Evolutionary conservation across 1,284 basidiomycete genomes (phyloP), one percentile per base, ranked within the genome.

Genomic region (Schizophyllum amplum): DNA sequence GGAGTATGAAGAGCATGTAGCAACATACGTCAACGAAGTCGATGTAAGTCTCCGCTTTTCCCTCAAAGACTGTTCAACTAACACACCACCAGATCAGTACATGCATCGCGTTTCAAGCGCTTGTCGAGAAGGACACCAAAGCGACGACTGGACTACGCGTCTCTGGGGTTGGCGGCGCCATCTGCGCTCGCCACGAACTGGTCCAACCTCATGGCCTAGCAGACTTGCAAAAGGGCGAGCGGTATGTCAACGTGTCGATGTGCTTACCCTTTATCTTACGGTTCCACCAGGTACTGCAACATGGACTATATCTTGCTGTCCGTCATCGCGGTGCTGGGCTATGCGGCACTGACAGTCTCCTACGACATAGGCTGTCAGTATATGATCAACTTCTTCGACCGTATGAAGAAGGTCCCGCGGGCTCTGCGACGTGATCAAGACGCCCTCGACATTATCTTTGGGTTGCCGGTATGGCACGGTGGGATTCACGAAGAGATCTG

Each of bases 321-420:
- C 1, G 42, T 54, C 7, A 46, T 60, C 5, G 51, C 49, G 9
- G n/a, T n/a, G n/a, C n/a, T n/a, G n/a, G 46, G 54, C 26, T 25
- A 47, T 9, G 24, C 26, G 24, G 6, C 3, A n/a, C 47, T 24
- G 0, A 26, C 57, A 0, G 48, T 63, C 4, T 65, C 60, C 0
- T 66, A 66, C 47, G 65, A 66, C 25, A 64, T 66, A 26, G 61
- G 55, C 2, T 65, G 63, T 24, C 61, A 62, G 22, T 65, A 59
- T 59, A 55, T n/a, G 17, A 57, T 47, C n/a, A 49, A 63, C 15
- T 52, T 64, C 21, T 24, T 6, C 26, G 26, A 42, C 2, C 55
- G 60, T 1, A n/a, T 60, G 26, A 13, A 24, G 5, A 5, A 24
- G 9, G 24, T 52, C 7, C 53, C 53, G 2, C 46, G 48, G 5